Base-by-base conservation (phyloP, 2,329 filamentous ascomycete genomes). In the Fusarium verticillioides region DNA sequence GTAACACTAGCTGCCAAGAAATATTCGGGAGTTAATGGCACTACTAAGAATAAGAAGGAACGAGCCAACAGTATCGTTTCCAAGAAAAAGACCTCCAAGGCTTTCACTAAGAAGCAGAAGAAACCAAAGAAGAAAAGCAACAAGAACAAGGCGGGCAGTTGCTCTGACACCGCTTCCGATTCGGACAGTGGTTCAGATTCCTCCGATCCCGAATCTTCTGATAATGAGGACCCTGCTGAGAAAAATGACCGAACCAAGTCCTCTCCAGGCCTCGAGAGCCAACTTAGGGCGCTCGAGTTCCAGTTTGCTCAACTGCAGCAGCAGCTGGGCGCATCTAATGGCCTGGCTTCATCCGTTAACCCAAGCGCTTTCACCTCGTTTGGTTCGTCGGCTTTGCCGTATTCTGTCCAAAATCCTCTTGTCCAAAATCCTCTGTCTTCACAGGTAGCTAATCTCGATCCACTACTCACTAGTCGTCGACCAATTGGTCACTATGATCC, bases 241-340 rank as follows among this genome's bases (percentile, higher is more conserved):
- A 1, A 75, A 78, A 6, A 53, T 50, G 21, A 19, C 30, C 42
- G 70, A 77, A 26, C 65, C 23, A 61, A 56, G 32, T 52, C 56
- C 2, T 30, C 44, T 26, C 36, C 73, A 18, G 72, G 75, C 9
- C 69, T 83, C 26, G 68, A 77, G 54, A 63, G 69, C 12, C 81
- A 83, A 9, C 68, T 82, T 23, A 73, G 78, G 28, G 65, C 78
- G n/a, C 74, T 83, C 54, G 72, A 77, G 44, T 70, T 78, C 19
- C 78, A 79, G 28, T 49, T 80, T 13, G 60, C 73, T 10, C 75
- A 78, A 34, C 72, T 81, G 10, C 77, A 78, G 49, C 63, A 64
- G 19, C 77, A 78, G 53, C 46, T 78, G 30, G 15, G 64, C 21
- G 56, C 63, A 44, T 32, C 68, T 28, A 63, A 37, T 40, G 40